Evolutionary conservation across 306 rosid species (phyloP), one percentile per base, ranked within the genome.

Genomic region (Arachis stenosperma): DNA sequence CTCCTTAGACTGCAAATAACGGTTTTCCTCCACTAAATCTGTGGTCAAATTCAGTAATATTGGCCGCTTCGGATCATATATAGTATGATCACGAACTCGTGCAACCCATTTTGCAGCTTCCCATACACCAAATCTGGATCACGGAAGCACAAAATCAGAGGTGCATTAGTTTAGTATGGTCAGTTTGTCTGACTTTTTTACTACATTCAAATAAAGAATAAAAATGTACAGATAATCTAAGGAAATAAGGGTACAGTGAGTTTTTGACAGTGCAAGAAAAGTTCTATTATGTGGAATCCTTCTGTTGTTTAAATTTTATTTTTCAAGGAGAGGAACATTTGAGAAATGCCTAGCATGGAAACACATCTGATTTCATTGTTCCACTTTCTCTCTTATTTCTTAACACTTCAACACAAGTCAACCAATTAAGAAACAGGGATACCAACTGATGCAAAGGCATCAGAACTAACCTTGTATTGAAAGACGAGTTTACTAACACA

Each of bases 51-150:
- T 95, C 51, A 91, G 88, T 65, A 91, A 79, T 71, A 91, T 69
- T 12, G 98, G 98, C 65, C 88, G 88, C 37, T 84, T 84, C 17
- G 95, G 86, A 78, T 90, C 97, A 57, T 91, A 81, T 50, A 88
- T 71, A 11, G 93, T 58, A 36, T 27, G 80, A 42, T 91, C 96
- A 3, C 98, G 98, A 51, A 91, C 98, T 67, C 84, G 82, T 3
- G 99, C 92, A 41, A 87, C 90, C 98, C 98, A 95, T 74, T 91
- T 95, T 76, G 99, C 96, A 43, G 96, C 91, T 84, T 91, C 98
- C 99, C 98, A 95, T 10, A 84, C 93, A 44, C 99, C 99, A 83
- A 95, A 95, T 80, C 96, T 95, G 91, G 75, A 76, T 67, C 60
- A 77, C 13, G 63, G n/a, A 46, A 63, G 9, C 56, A 37, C 58